A percentile compares a stretch with the other conserved stretches of the same genome.
phyloP scores from a whole-genome alignment of 2,329 filamentous ascomycete genomes.

The Aspergillus uvarum region DNA sequence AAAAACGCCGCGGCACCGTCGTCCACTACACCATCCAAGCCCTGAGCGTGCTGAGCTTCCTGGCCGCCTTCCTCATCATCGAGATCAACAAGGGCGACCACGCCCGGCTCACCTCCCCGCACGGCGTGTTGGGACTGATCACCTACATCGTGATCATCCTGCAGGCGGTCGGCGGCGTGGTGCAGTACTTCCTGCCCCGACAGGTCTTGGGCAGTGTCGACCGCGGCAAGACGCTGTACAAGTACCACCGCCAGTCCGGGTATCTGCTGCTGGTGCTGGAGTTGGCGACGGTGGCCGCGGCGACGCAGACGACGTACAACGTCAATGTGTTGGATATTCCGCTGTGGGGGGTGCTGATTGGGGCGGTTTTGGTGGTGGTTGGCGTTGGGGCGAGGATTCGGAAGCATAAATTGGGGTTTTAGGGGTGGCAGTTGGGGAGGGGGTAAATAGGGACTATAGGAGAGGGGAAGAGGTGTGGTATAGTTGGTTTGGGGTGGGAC shows the following conservation, averaged over 20 bases:
- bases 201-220: conserved; percentile 73
- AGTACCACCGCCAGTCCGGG: conserved; percentile 78
- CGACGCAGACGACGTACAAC: conserved; percentile 75
- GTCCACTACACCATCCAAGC: conserved; percentile 69
- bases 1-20: conserved; percentile 66
- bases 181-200: conserved; percentile 72
- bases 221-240: conserved; percentile 80
- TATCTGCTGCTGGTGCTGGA: conserved; percentile 72
- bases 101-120: conserved; percentile 70
- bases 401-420: conserved; percentile 71
- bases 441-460: too few species aligned
- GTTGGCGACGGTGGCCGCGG: conserved; percentile 70
- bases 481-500: too few species aligned
- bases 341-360: conserved; percentile 72
- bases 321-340: conserved; percentile 66
- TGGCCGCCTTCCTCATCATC: conserved; percentile 46
- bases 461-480: not conserved
- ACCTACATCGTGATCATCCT: conserved; percentile 68
- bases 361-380: conserved; percentile 63
- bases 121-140: conserved; percentile 78
- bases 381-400: conserved; percentile 79
- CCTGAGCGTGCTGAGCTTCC: conserved; percentile 48
- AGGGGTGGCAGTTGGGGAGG: not conserved
- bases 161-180: conserved; percentile 77
- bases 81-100: conserved; percentile 75